phyloP scores from a whole-genome alignment of 2,329 filamentous ascomycete species.

The Ascochyta fabae region DNA sequence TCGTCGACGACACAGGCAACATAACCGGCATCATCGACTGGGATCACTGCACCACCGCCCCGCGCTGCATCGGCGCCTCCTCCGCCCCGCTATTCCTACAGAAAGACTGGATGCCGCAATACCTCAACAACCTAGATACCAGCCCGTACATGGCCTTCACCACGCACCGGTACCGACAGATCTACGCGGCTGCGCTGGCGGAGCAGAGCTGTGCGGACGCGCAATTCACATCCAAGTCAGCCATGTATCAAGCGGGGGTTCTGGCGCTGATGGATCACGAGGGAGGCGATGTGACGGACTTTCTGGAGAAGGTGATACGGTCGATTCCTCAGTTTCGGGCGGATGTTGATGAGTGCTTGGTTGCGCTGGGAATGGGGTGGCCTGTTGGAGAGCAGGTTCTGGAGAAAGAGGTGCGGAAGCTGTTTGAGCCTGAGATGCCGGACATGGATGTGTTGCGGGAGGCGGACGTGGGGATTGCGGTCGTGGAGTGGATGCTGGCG shows the following conservation, averaged over 20 bases:
- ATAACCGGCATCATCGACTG: slow-evolving; percentile 35
- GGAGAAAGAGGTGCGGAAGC: background rate
- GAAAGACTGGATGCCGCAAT: slow-evolving; percentile 16
- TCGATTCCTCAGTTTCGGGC: slow-evolving; percentile 1
- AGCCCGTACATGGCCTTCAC: slow-evolving; percentile 4
- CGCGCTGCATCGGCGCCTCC: slow-evolving; percentile 21
- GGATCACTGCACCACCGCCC: slow-evolving; percentile 22
- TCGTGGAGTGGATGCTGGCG: background rate
- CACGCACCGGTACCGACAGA: slow-evolving; percentile 18
- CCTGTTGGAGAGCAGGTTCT: slow-evolving; percentile 2
- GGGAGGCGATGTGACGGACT: background rate
- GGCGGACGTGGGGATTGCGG: background rate
- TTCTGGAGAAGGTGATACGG: background rate
- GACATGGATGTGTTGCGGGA: background rate
- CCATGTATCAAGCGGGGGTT: slow-evolving; percentile 14
- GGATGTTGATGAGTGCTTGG: background rate
- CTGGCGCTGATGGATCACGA: slow-evolving; percentile 8
- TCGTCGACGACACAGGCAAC: slow-evolving; percentile 23
- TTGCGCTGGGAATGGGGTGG: slow-evolving; percentile 2
- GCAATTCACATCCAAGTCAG: slow-evolving; percentile 20
- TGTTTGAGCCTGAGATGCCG: slow-evolving; percentile 1
- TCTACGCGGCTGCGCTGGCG: slow-evolving; percentile 21
- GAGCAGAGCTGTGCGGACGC: slow-evolving; percentile 13
- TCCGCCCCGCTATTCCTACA: slow-evolving; percentile 21
- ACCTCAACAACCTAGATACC: background rate